Percentiles rank a stretch among this genome's conserved stretches.
Conservation (phyloP, 2,329 filamentous ascomycete species). For the Fusarium avenaceum region DNA sequence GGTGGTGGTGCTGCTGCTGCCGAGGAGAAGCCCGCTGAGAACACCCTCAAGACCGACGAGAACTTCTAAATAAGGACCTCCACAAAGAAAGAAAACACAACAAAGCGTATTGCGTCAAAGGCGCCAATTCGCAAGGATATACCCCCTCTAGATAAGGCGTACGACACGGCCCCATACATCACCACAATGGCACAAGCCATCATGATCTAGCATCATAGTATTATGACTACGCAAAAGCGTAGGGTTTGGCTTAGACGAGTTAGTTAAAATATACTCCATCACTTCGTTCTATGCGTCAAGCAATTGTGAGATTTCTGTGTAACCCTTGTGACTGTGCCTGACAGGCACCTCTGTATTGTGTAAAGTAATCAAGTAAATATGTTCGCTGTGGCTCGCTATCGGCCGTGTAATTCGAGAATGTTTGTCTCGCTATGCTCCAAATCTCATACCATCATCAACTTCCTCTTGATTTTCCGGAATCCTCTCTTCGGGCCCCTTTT, state of each 20-base stretch:
- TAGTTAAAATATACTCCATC: slow-evolving; percentile 25
- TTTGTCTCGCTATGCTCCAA: slow-evolving; percentile 31
- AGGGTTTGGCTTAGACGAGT: not conserved
- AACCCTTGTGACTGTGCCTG: not conserved
- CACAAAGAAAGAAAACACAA: not conserved
- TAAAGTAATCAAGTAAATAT: slow-evolving; percentile 37
- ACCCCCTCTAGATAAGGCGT: slow-evolving; percentile 35
- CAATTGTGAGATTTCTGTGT: slow-evolving; percentile 1
- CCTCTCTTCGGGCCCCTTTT: slow-evolving; percentile 21
- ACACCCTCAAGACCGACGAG: slow-evolving; percentile 39
- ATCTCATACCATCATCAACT: slow-evolving; percentile 24
- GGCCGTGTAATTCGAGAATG: slow-evolving; percentile 36
- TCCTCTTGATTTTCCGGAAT: slow-evolving; percentile 5
- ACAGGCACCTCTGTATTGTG: not conserved
- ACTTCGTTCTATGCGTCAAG: slow-evolving; percentile 1
- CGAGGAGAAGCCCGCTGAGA: slow-evolving; percentile 28
- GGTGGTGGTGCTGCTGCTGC: slow-evolving; percentile 14
- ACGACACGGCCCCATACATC: slow-evolving; percentile 20
- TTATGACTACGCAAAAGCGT: not conserved
- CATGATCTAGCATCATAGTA: slow-evolving; percentile 1
- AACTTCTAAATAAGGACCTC: slow-evolving; percentile 31
- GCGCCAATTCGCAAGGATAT: slow-evolving; percentile 41
- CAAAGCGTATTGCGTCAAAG: slow-evolving; percentile 18
- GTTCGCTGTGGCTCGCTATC: slow-evolving; percentile 39
- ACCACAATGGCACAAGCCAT: slow-evolving; percentile 8